Percentiles rank a stretch among this genome's conserved stretches.
These are phyloP conservation scores for Mycena floridula DNA, from an alignment of 768 basidiomycete genomes.

Conservation along the genomic window DNA sequence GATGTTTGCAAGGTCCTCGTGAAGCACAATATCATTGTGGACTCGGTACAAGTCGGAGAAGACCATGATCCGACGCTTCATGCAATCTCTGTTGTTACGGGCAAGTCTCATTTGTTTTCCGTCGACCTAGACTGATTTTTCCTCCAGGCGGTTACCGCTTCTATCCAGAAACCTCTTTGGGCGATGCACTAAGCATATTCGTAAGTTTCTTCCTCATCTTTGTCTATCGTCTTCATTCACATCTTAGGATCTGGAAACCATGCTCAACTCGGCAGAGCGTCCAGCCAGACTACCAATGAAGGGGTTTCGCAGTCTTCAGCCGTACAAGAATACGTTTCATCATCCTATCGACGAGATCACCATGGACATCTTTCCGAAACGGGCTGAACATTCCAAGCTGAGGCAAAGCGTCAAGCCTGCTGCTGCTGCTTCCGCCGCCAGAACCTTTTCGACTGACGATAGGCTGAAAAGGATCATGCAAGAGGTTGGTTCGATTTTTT, in stretches of 20 bases:
- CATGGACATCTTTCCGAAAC: slow-evolving; percentile 17
- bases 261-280: slow-evolving; percentile 20
- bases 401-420: slow-evolving; percentile 14
- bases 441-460: slow-evolving; percentile 9
- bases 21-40: slow-evolving; percentile 15
- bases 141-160: slow-evolving; percentile 22
- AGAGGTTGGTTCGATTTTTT: slow-evolving; percentile 11
- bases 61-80: slow-evolving; percentile 12
- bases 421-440: slow-evolving; percentile 1
- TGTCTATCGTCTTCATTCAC: not conserved
- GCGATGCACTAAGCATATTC: slow-evolving; percentile 24
- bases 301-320: slow-evolving; percentile 1
- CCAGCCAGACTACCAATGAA: slow-evolving; percentile 7
- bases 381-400: slow-evolving; percentile 16
- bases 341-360: slow-evolving; percentile 18
- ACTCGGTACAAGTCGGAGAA: slow-evolving; percentile 22
- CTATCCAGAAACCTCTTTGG: slow-evolving; percentile 18
- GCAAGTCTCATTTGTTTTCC: slow-evolving; percentile 5
- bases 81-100: slow-evolving; percentile 21
- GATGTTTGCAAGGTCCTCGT: slow-evolving; percentile 17
- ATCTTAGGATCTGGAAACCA: slow-evolving; percentile 23
- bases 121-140: not conserved
- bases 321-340: slow-evolving; percentile 5
- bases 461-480: slow-evolving; percentile 20
- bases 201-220: slow-evolving; percentile 9